Conservation (phyloP, 768 basidiomycete genomes). For the Daedaleopsis sinensis region DNA sequence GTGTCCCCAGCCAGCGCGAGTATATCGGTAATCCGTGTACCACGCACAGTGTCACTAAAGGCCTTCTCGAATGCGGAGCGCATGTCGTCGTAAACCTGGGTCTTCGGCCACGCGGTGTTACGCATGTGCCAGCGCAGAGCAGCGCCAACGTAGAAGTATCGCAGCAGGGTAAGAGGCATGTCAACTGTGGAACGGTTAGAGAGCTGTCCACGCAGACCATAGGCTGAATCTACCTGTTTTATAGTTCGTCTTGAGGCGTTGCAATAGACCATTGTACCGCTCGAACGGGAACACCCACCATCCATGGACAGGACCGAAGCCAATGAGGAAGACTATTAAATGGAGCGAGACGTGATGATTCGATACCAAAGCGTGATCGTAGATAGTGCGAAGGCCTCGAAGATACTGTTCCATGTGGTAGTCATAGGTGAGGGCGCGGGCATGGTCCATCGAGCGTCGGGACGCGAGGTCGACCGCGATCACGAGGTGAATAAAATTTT, state of each 20-base stretch:
- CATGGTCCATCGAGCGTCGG: neutral
- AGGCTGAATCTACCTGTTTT: no score
- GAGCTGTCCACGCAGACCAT: neutral
- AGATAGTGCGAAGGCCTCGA: neutral
- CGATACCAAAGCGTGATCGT: slow-evolving; percentile 25
- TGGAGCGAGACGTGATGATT: slow-evolving; percentile 38
- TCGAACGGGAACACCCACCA: slow-evolving; percentile 32
- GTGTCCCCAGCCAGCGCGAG: neutral
- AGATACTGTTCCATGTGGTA: neutral
- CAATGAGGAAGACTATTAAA: slow-evolving; percentile 26
- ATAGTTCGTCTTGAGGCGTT: slow-evolving; percentile 28
- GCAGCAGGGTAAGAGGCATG: neutral
- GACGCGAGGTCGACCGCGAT: neutral
- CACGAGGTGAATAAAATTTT: slow-evolving; percentile 11
- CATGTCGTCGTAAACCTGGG: neutral
- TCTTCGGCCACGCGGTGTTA: neutral
- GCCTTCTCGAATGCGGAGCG: neutral
- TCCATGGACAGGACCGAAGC: slow-evolving; percentile 34
- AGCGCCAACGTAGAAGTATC: neutral
- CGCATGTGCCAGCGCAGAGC: neutral
- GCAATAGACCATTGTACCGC: slow-evolving; percentile 30
- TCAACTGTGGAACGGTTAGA: no score
- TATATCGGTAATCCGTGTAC: neutral
- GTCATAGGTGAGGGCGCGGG: neutral
- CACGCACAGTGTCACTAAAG: neutral